phyloP scores from a whole-genome alignment of 1,284 basidiomycete species.

The Marasmius oreades region DNA sequence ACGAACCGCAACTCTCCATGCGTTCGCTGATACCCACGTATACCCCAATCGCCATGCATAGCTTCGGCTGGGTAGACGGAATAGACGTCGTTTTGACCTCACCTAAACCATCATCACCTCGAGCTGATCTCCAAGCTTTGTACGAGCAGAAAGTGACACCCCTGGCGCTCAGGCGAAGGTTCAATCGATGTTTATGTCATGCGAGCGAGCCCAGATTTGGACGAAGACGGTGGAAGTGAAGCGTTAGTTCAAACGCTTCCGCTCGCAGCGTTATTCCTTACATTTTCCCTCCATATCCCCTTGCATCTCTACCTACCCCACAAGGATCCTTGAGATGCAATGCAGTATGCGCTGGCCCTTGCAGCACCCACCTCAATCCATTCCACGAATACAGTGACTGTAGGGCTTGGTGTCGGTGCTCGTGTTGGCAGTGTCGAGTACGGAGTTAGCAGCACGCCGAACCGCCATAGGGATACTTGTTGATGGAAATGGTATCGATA shows the following conservation, averaged over 20 bases:
- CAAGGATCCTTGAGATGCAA: conserved; percentile 51
- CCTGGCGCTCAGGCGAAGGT: conserved; percentile 50
- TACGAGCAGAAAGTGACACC: conserved; percentile 52
- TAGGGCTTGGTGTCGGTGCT: too few relatives aligned
- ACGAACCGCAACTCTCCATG: conserved; percentile 6
- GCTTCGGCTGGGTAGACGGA: conserved; percentile 68
- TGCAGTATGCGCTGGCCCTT: conserved; percentile 46
- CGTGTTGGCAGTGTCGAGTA: too few relatives aligned
- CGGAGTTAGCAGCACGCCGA: too few relatives aligned
- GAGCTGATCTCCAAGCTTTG: conserved; percentile 42
- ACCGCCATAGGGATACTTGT: too few relatives aligned
- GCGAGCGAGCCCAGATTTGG: conserved; percentile 29
- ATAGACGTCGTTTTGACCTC: conserved; percentile 51
- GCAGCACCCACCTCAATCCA: conserved; percentile 28
- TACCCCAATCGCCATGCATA: conserved; percentile 29
- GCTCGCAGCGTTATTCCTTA: conserved; percentile 32
- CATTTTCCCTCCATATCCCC: conserved; percentile 38
- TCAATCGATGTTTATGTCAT: conserved; percentile 46
- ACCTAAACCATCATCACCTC: conserved; percentile 16
- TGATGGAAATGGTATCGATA: not conserved
- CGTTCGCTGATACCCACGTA: too few relatives aligned
- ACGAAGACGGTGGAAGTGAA: conserved; percentile 1
- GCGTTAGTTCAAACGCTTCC: too few relatives aligned
- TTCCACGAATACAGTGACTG: not conserved
- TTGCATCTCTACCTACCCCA: conserved; percentile 31